A percentile compares a stretch with the other conserved stretches of the same genome.
phyloP scores from a whole-genome alignment of 2,329 filamentous ascomycete species.

The Waltergamsia citrina region DNA sequence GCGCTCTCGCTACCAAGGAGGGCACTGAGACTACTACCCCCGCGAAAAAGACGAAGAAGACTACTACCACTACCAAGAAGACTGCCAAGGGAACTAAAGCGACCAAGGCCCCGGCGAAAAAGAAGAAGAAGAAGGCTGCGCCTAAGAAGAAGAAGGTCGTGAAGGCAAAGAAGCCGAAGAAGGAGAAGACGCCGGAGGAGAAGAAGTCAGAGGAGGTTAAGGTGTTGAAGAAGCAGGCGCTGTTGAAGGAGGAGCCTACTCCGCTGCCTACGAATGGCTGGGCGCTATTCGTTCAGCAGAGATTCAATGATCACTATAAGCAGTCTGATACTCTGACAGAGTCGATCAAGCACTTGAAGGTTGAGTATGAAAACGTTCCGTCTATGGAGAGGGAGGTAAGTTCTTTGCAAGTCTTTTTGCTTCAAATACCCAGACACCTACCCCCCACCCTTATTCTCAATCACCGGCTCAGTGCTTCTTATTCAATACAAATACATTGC shows the following conservation, averaged over 20 bases:
- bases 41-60: slow-evolving; percentile 7
- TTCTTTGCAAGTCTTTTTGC: slow-evolving; percentile 4
- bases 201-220: slow-evolving; percentile 22
- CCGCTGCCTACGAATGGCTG: slow-evolving; percentile 21
- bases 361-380: slow-evolving; percentile 28
- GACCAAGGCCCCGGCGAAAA: slow-evolving; percentile 9
- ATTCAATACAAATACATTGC: too few species aligned
- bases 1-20: slow-evolving; percentile 13
- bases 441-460: too few species aligned
- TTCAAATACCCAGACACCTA: too few species aligned
- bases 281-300: slow-evolving; percentile 22
- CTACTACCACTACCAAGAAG: slow-evolving; percentile 7
- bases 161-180: slow-evolving; percentile 23
- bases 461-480: too few species aligned
- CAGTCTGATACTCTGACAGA: slow-evolving; percentile 6
- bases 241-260: slow-evolving; percentile 27
- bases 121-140: slow-evolving; percentile 17
- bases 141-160: slow-evolving; percentile 25
- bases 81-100: too few species aligned
- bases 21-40: slow-evolving; percentile 10
- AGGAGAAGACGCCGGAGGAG: slow-evolving; percentile 26
- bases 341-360: slow-evolving; percentile 16
- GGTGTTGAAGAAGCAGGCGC: slow-evolving; percentile 28
- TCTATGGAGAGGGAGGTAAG: slow-evolving; percentile 33
- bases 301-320: neutral